Base-by-base conservation (phyloP, 2,329 filamentous ascomycete genomes). In the Exutisphaerella laricina region DNA sequence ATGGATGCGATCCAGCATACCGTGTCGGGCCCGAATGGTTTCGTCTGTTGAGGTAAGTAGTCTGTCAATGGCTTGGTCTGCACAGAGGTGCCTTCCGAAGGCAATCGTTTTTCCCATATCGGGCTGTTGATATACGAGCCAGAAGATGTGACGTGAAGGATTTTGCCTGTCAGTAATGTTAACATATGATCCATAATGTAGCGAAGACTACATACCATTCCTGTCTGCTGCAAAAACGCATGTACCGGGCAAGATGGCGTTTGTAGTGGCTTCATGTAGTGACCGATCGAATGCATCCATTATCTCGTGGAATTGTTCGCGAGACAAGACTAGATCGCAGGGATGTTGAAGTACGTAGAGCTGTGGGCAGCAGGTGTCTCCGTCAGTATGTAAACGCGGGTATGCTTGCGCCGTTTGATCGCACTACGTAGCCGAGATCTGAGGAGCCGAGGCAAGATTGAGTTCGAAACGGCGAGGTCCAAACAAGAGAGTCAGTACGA, bases 1-100 rank as follows among this genome's bases (percentile, higher is more conserved):
- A 48, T 45, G 17, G 58, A 63, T 10, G 61, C 61, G 1, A 63
- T 45, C 25, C 43, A 37, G 33, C 34, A 39, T 5, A 45, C 32
- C 14, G 43, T 45, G n/a, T 41, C 37, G 6, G 40, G 40, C 1
- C 23, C 40, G 9, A 43, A 43, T 1, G 40, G 32, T 12, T 43
- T 43, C 0, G 12, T 17, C 16, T 22, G 17, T 14, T 22, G 21
- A 16, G 32, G 7, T n/a, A n/a, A n/a, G 3, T 12, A 21, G 14
- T 21, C 31, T 28, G 40, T 23, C 13, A 30, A 21, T 8, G 32
- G 23, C 13, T 43, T 31, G 3, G 32, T 25, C 10, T 37, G 40
- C 2, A 12, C 23, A 6, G 31, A 23, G 3, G 32, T 37, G 25
- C 32, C 40, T 31, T 30, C 32, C 37, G 40, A 37, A 13, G 32